These are phyloP conservation scores for Colletotrichum sp. DNA, from an alignment of 2,329 filamentous ascomycete genomes.

Conservation along the genomic window DNA sequence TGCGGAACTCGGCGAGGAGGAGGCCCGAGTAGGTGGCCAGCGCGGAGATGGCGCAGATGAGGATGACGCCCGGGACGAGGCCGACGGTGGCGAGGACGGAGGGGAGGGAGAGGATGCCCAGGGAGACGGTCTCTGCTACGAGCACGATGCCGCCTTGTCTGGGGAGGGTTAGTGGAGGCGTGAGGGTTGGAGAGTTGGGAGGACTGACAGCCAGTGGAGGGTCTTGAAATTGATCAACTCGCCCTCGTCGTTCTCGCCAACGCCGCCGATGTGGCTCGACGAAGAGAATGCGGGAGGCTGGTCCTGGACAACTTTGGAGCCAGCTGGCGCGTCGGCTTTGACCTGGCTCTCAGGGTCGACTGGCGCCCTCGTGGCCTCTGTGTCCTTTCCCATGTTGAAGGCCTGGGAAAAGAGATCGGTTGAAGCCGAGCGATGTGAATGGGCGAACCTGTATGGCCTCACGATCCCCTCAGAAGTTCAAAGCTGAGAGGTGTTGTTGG, in stretches of 20 bases:
- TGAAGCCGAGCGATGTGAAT: background rate
- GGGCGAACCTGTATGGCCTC: background rate
- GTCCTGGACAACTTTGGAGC: background rate
- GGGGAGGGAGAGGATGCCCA: conserved; percentile 72
- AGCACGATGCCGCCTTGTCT: conserved; percentile 51
- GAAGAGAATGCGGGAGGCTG: background rate
- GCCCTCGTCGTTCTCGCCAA: conserved; percentile 1
- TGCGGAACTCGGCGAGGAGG: conserved; percentile 69
- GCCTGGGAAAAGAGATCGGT: background rate
- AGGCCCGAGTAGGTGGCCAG: conserved; percentile 70
- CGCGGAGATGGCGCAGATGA: conserved; percentile 71
- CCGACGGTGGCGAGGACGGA: conserved; percentile 76
- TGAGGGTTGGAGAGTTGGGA: rapidly evolving
- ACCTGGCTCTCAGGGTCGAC: background rate
- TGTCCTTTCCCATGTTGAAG: conserved; percentile 8
- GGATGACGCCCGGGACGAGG: conserved; percentile 73
- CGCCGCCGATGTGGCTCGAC: background rate
- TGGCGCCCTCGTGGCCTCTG: background rate
- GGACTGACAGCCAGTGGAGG: conserved; percentile 40
- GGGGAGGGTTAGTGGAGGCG: background rate
- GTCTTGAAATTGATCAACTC: conserved; percentile 40
- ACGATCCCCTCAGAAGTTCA: background rate
- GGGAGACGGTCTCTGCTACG: conserved; percentile 49
- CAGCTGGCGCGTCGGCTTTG: background rate
- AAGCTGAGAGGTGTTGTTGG: background rate